Evolutionary conservation across 495 filamentous ascomycete species (phyloP), one percentile per base, ranked within the genome.

Genomic region (Penicillium salamii): DNA sequence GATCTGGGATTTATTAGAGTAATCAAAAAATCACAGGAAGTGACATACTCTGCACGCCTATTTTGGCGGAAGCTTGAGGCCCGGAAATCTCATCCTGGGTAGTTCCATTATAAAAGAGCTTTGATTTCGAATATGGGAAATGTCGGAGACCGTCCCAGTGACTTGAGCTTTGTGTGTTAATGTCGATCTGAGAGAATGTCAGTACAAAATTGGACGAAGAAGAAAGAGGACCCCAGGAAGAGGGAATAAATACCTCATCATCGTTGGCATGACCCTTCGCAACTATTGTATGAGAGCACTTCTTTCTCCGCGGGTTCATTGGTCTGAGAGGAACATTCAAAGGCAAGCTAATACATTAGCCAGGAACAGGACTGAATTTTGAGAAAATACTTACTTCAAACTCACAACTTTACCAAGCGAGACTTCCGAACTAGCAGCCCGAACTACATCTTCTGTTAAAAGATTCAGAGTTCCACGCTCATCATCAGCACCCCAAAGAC

Each of bases 51-150:
- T 53, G 44, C 3, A 57, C 42, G 7, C 44, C 54, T 21, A 45
- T 46, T 33, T 42, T 45, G 3, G 13, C 11, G 17, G 13, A 48
- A 21, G 36, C 34, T 13, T 53, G 41, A 15, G 31, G 13, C n/a
- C 49, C 49, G 13, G 33, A 45, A 9, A 85, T 80, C 14, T 83
- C 72, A 2, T 74, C 63, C 60, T 70, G 58, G 0, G 70, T 75
- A 2, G 76, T 67, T 9, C 80, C 81, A 29, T 82, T 81, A 54
- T 84, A 85, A 55, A 80, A 86, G 33, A 50, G 48, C 41, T 63
- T 41, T 34, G 38, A 19, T 13, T 49, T 44, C 3, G 32, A 36
- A 26, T 57, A 57, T 11, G 50, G 61, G 39, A 55, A 69, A 43
- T 72, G 67, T 9, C 69, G 50, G 6, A 75, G 60, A 5, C 73